These are phyloP conservation scores for Clonostachys rosea DNA, from an alignment of 2,329 filamentous ascomycete genomes.

Conservation along the genomic window DNA sequence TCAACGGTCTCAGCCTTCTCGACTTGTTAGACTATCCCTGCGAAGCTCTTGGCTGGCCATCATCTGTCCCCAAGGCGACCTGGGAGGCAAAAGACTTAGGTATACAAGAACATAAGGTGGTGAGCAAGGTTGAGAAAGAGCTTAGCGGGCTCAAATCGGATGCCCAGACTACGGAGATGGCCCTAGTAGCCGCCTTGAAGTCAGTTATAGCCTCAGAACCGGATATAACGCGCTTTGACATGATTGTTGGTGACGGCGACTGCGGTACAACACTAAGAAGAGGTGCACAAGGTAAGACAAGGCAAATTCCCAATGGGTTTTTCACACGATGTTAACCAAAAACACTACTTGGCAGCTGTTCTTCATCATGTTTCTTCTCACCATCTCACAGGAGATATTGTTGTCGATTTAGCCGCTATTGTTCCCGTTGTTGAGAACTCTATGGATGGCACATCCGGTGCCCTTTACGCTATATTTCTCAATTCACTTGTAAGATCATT, in stretches of 20 bases:
- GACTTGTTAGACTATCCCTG: constrained; percentile 65
- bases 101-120: not conserved
- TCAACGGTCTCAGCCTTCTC: constrained; percentile 55
- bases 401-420: not conserved
- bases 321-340: too few species aligned
- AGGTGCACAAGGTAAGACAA: not conserved
- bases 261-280: not conserved
- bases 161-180: not conserved
- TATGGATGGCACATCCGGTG: not conserved
- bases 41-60: constrained; percentile 67
- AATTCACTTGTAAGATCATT: not conserved
- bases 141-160: not conserved
- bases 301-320: too few species aligned
- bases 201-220: not conserved
- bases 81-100: constrained; percentile 46
- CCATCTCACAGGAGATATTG: not conserved
- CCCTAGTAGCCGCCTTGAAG: not conserved
- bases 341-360: constrained; percentile 20
- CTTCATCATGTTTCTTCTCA: not conserved
- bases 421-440: not conserved
- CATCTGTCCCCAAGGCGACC: constrained; percentile 56
- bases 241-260: not conserved
- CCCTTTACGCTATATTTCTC: not conserved
- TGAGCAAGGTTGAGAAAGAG: not conserved
- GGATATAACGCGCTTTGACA: not conserved